phyloP scores from a whole-genome alignment of 768 basidiomycete genomes.

The Russula sp. region DNA sequence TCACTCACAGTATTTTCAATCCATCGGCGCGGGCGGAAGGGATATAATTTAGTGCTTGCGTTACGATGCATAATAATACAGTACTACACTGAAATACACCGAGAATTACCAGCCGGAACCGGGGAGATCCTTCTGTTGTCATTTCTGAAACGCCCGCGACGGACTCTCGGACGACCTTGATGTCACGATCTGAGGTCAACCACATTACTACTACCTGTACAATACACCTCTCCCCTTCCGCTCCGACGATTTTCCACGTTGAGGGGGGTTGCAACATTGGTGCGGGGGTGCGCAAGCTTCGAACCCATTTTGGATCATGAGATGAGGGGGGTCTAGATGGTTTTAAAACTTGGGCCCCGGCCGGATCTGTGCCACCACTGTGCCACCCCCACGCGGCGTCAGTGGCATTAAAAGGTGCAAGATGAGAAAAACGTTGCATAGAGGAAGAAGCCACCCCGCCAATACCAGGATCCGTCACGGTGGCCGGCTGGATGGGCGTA shows the following conservation, averaged over 20 bases:
- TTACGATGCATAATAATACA: no score
- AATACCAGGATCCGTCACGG: no score
- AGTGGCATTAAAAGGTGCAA: not conserved
- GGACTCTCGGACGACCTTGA: not conserved
- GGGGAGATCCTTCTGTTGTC: not conserved
- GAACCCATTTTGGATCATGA: not conserved
- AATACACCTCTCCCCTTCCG: no score
- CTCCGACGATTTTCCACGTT: not conserved
- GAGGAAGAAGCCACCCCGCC: no score
- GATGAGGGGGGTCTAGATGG: not conserved
- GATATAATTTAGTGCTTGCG: no score
- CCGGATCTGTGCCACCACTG: not conserved
- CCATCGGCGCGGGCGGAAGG: no score
- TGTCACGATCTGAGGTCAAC: conserved; percentile 3
- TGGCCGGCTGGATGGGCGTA: not conserved
- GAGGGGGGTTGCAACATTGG: no score
- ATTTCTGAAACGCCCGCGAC: not conserved
- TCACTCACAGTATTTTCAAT: not conserved
- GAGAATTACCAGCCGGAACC: not conserved
- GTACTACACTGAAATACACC: no score
- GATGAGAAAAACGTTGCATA: not conserved
- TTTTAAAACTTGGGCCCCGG: not conserved
- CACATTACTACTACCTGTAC: no score
- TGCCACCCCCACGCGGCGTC: not conserved
- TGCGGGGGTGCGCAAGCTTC: not conserved